These are phyloP conservation scores for Sclerotinia nivalis DNA, from an alignment of 2,329 filamentous ascomycete species.

Conservation along the genomic window DNA sequence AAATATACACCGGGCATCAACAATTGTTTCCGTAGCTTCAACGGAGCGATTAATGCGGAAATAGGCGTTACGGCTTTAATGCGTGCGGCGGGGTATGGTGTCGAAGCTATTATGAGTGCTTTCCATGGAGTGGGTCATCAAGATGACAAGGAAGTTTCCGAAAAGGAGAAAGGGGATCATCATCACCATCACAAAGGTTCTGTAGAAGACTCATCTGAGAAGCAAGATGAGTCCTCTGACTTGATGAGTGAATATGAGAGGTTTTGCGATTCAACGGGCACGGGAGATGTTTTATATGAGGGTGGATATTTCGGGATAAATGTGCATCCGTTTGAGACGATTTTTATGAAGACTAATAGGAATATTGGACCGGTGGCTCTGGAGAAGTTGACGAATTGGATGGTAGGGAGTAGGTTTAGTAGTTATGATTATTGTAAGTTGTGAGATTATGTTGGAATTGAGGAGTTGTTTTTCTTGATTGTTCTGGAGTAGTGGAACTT, in stretches of 20 bases:
- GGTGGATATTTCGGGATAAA: conserved; percentile 36
- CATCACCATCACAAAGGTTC: background rate
- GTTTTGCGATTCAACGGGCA: conserved; percentile 20
- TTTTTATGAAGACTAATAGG: conserved; percentile 38
- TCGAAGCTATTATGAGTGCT: conserved; percentile 37
- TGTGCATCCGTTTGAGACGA: conserved; percentile 37
- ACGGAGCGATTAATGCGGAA: conserved; percentile 34
- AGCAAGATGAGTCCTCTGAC: background rate
- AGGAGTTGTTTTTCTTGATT: background rate
- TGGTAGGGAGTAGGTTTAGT: background rate
- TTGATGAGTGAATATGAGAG: background rate
- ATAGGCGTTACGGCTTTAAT: conserved; percentile 33
- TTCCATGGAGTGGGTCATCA: conserved; percentile 31
- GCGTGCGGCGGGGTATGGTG: conserved; percentile 33
- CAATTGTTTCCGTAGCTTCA: conserved; percentile 33
- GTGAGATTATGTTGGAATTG: background rate
- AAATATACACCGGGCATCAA: conserved; percentile 33
- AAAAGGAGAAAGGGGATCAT: background rate
- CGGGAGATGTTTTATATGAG: conserved; percentile 33
- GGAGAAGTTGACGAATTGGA: conserved; percentile 28
- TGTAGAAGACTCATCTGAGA: background rate
- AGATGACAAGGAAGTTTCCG: background rate
- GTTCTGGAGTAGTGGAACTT: background rate
- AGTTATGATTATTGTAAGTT: conserved; percentile 5
- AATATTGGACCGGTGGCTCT: conserved; percentile 30